Conservation (phyloP, 495 filamentous ascomycete species). For the Aspergillus sclerotiicarbonarius region DNA sequence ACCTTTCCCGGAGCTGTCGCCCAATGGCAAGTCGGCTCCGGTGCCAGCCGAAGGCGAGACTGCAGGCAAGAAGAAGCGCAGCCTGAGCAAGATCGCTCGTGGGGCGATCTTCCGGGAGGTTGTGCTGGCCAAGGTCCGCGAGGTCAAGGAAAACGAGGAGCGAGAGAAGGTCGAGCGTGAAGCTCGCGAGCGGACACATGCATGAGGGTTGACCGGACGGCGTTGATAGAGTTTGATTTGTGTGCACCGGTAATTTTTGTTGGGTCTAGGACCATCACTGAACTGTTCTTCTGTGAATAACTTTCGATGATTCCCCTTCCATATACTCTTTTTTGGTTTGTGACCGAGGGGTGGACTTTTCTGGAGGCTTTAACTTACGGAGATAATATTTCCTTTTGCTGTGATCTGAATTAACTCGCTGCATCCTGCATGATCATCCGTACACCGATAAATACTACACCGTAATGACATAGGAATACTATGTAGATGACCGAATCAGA, state of each 20-base stretch:
- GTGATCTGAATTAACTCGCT: background rate
- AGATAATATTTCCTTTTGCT: background rate
- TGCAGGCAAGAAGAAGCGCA: constrained; percentile 54
- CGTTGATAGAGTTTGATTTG: constrained; percentile 14
- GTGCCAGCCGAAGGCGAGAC: constrained; percentile 21
- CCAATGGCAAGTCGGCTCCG: constrained; percentile 19
- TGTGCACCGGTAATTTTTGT: background rate
- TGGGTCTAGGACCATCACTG: constrained; percentile 13
- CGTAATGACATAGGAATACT: too few relatives aligned
- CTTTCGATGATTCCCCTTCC: constrained; percentile 30
- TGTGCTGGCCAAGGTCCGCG: constrained; percentile 92
- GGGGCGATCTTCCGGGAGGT: constrained; percentile 95
- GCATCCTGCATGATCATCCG: background rate
- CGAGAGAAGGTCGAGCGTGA: constrained; percentile 61
- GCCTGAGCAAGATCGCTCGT: constrained; percentile 73
- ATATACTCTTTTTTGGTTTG: constrained; percentile 2
- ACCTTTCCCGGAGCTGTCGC: constrained; percentile 18
- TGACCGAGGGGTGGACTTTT: background rate
- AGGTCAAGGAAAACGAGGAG: constrained; percentile 86
- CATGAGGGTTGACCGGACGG: constrained; percentile 12
- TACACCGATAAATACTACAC: too few relatives aligned
- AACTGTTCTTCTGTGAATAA: constrained; percentile 19
- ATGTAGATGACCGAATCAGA: constrained; percentile 6
- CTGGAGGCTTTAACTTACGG: background rate
- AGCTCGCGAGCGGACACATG: constrained; percentile 43